Conservation (phyloP, 129 eudicot species). For the Chrysanthemum makinoi region DNA sequence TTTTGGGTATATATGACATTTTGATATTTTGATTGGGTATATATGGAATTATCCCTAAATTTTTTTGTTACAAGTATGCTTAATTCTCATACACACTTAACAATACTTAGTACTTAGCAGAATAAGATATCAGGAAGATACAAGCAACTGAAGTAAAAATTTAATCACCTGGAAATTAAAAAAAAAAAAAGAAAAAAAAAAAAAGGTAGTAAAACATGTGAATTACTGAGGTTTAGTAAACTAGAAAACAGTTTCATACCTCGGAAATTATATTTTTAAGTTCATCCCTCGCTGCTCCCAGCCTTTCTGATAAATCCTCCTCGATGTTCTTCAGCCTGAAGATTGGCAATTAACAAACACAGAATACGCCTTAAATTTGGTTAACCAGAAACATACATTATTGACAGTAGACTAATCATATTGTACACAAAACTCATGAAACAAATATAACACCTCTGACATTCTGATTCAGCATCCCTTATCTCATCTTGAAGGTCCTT, state of each 20-base stretch:
- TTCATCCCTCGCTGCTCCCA: constrained; percentile 40
- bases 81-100: neutral
- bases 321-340: constrained; percentile 62
- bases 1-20: too few relatives aligned
- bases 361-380: constrained; percentile 18
- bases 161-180: constrained; percentile 3
- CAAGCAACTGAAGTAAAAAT: neutral
- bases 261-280: constrained; percentile 34
- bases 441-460: constrained; percentile 46
- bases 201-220: neutral
- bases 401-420: neutral
- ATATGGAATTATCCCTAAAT: too few relatives aligned
- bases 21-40: too few relatives aligned
- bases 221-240: neutral
- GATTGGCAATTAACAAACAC: constrained; percentile 28
- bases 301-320: constrained; percentile 43
- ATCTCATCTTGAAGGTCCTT: constrained; percentile 66
- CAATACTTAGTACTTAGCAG: neutral
- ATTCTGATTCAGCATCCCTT: constrained; percentile 41
- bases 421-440: constrained; percentile 3
- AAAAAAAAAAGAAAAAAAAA: neutral
- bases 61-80: neutral
- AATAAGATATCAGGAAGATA: neutral
- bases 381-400: constrained; percentile 16
- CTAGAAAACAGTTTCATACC: constrained; percentile 40